Evolutionary conservation across 176 grass and related monocot species (phyloP), one percentile per base, ranked within the genome.

Genomic region (Chloris gayana): DNA sequence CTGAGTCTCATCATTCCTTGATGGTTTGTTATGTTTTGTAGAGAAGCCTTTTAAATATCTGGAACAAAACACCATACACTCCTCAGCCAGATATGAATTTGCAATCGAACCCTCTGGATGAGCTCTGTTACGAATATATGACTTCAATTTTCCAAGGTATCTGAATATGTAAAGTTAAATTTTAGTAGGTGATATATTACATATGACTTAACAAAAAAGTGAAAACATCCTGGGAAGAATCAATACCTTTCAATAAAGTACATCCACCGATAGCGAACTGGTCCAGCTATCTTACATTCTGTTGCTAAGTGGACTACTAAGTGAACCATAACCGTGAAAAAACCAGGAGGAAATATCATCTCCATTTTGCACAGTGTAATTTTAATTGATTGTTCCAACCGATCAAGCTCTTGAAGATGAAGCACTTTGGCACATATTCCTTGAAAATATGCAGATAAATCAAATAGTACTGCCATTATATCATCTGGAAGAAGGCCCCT

Each of bases 231-330:
- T 25, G 2, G 4, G 4, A 14, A 45, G 6, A 34, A 65, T n/a
- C 22, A 2, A 9, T 50, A 78, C 61, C 75, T 78, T 34, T 78
- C 42, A 25, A 78, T 50, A 66, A 78, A 78, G 42, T 66, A 78
- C 75, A 66, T 78, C 60, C 75, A 77, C 32, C 59, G 38, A 64
- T 77, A 63, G 18, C 37, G 26, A 32, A 64, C 38, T 4, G 44
- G n/a, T n/a, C n/a, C n/a, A n/a, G n/a, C n/a, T n/a, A n/a, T n/a
- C n/a, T n/a, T n/a, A n/a, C n/a, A n/a, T n/a, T n/a, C n/a, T n/a
- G n/a, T n/a, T n/a, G n/a, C n/a, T n/a, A n/a, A n/a, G n/a, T n/a
- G n/a, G n/a, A n/a, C n/a, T n/a, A n/a, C n/a, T n/a, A n/a, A n/a
- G n/a, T n/a, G n/a, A n/a, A n/a, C n/a, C n/a, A n/a, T n/a, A n/a